Conservation (phyloP, 108 stramenopile genomes). For the Cyclotella baltica region DNA sequence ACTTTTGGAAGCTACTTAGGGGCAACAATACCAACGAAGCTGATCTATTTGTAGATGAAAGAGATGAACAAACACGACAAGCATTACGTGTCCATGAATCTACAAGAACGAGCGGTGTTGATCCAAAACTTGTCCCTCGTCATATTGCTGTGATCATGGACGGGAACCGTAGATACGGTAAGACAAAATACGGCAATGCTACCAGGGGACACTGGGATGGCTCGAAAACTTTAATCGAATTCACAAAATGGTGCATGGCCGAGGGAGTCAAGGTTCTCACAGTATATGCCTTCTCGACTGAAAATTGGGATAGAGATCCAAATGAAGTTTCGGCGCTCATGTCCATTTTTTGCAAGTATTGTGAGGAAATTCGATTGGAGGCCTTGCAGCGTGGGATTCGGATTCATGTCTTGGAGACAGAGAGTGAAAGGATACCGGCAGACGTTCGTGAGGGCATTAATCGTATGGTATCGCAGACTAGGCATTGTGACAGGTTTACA, state of each 20-base stretch:
- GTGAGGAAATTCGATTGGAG: conserved; percentile 86
- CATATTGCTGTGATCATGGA: conserved; percentile 98
- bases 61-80: conserved; percentile 44
- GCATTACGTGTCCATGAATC: conserved; percentile 29
- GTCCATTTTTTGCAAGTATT: conserved; percentile 86
- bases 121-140: conserved; percentile 53
- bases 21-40: background rate
- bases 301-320: conserved; percentile 95
- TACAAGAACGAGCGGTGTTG: conserved; percentile 67
- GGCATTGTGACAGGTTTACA: conserved; percentile 59
- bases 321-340: conserved; percentile 88
- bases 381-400: conserved; percentile 81
- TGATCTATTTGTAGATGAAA: conserved; percentile 16
- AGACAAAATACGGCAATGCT: conserved; percentile 69
- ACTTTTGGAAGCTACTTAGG: background rate
- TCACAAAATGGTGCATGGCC: conserved; percentile 94
- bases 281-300: conserved; percentile 98
- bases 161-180: conserved; percentile 97
- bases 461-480: conserved; percentile 67
- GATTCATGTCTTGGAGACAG: conserved; percentile 84
- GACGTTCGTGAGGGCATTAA: conserved; percentile 60
- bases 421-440: conserved; percentile 61
- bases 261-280: conserved; percentile 84
- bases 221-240: conserved; percentile 85
- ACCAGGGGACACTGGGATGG: conserved; percentile 94